Percentiles rank a stretch among this genome's conserved stretches.
Evolutionary conservation across 2,329 filamentous ascomycete genomes (phyloP).

Genomic region (Fusarium redolens): DNA sequence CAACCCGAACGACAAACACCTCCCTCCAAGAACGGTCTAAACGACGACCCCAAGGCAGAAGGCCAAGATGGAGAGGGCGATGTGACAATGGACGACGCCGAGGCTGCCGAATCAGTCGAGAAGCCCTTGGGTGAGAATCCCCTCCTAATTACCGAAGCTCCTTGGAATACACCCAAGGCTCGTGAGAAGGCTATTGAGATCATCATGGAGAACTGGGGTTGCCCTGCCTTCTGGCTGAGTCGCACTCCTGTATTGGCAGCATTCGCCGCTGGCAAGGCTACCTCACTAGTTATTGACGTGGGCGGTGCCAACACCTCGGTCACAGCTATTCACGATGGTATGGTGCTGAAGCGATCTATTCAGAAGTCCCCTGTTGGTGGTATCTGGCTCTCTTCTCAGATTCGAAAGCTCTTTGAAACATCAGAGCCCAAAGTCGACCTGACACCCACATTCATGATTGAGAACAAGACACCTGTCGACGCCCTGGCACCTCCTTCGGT

Average conservation of each 20-base stretch:
- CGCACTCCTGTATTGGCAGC: conserved; percentile 89
- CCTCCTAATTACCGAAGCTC: conserved; percentile 90
- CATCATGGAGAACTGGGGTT: conserved; percentile 96
- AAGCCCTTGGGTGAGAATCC: conserved; percentile 91
- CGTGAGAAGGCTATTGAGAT: conserved; percentile 96
- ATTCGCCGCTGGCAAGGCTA: conserved; percentile 93
- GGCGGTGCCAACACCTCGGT: conserved; percentile 90
- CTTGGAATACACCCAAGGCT: conserved; percentile 89
- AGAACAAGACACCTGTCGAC: conserved; percentile 89
- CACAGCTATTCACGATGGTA: conserved; percentile 91
- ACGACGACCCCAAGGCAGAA: conserved; percentile 71
- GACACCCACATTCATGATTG: conserved; percentile 87
- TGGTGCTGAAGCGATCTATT: conserved; percentile 91
- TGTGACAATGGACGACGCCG: conserved; percentile 66
- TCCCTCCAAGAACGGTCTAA: conserved; percentile 81
- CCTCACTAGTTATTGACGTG: conserved; percentile 90
- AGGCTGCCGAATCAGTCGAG: conserved; percentile 64
- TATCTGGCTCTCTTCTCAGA: conserved; percentile 89
- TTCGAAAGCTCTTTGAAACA: conserved; percentile 81
- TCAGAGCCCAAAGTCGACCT: conserved; percentile 78
- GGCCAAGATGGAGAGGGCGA: conserved; percentile 72
- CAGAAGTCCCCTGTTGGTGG: conserved; percentile 88
- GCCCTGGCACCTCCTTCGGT: conserved; percentile 83
- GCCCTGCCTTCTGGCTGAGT: conserved; percentile 93
- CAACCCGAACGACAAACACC: conserved; percentile 79